Evolutionary conservation across 805 yeast genomes (phyloP).

Genomic region (Candida adriatica): DNA sequence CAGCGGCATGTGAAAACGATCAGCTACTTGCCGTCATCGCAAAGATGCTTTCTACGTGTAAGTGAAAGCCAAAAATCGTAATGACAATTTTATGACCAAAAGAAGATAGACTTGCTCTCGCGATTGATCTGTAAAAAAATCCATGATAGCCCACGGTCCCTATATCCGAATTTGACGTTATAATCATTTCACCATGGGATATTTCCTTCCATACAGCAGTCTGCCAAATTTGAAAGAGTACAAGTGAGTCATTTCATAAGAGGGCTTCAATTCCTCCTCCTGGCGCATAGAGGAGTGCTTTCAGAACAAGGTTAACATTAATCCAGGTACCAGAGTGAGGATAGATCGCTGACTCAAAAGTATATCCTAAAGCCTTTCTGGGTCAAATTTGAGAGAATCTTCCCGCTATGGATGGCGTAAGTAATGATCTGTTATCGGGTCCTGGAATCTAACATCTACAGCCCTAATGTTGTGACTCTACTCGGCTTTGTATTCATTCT

Average conservation of each 20-base stretch:
- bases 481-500: slow-evolving; percentile 70
- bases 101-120: too few species aligned
- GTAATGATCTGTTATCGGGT: slow-evolving; percentile 1
- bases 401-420: slow-evolving; percentile 78
- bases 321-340: slow-evolving; percentile 58
- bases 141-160: too few species aligned
- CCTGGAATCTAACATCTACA: neutral
- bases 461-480: slow-evolving; percentile 81
- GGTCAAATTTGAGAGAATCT: slow-evolving; percentile 60
- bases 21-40: slow-evolving; percentile 86
- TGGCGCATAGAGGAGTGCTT: too few species aligned
- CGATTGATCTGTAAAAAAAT: too few species aligned
- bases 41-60: slow-evolving; percentile 84
- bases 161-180: too few species aligned
- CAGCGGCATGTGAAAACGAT: slow-evolving; percentile 97
- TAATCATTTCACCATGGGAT: slow-evolving; percentile 54
- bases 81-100: too few species aligned
- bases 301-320: slow-evolving; percentile 1
- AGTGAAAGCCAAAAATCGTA: too few species aligned
- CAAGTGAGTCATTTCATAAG: slow-evolving; percentile 24
- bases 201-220: slow-evolving; percentile 49
- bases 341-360: slow-evolving; percentile 70
- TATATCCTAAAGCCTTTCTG: slow-evolving; percentile 79
- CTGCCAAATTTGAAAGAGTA: slow-evolving; percentile 40
- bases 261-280: too few species aligned